Evolutionary conservation across 495 filamentous ascomycete genomes (phyloP).

Genomic region (Xylaria telfairii): DNA sequence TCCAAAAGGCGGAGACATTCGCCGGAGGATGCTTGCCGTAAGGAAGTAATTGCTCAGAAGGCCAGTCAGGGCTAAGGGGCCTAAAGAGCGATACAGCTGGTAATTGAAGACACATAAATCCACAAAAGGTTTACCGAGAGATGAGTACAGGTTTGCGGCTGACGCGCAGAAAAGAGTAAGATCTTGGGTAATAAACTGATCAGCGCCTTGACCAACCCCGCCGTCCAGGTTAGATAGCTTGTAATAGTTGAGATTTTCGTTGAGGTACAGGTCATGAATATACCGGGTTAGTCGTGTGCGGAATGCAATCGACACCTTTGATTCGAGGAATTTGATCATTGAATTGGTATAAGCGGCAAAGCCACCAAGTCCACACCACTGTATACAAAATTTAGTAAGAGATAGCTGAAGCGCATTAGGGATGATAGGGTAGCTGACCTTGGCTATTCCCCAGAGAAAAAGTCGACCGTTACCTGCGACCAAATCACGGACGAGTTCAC

Average conservation of each 20-base stretch:
- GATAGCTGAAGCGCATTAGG: not conserved
- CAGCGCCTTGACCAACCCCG: constrained; percentile 86
- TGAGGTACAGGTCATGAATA: constrained; percentile 96
- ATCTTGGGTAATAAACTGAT: constrained; percentile 98
- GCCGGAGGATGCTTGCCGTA: constrained; percentile 85
- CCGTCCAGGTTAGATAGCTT: constrained; percentile 94
- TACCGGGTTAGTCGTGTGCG: constrained; percentile 94
- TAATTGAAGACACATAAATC: constrained; percentile 98
- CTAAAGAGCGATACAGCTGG: constrained; percentile 90
- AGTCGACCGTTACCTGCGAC: constrained; percentile 89
- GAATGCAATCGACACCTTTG: constrained; percentile 98
- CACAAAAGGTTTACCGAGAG: constrained; percentile 92
- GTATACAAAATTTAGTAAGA: constrained; percentile 25
- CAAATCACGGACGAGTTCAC: constrained; percentile 93
- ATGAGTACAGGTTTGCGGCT: constrained; percentile 93
- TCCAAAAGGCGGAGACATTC: constrained; percentile 91
- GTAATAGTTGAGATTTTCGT: constrained; percentile 93
- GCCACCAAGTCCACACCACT: constrained; percentile 65
- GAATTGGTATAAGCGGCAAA: constrained; percentile 92
- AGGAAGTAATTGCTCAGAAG: constrained; percentile 90
- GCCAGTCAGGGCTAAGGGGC: constrained; percentile 84
- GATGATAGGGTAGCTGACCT: constrained; percentile 48
- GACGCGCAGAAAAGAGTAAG: constrained; percentile 92
- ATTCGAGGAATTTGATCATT: constrained; percentile 97
- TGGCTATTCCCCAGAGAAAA: constrained; percentile 88